Percentiles rank a stretch among this genome's conserved stretches.
Evolutionary conservation across 495 filamentous ascomycete species (phyloP).

Genomic region (Massariosphaeria phaeospora): DNA sequence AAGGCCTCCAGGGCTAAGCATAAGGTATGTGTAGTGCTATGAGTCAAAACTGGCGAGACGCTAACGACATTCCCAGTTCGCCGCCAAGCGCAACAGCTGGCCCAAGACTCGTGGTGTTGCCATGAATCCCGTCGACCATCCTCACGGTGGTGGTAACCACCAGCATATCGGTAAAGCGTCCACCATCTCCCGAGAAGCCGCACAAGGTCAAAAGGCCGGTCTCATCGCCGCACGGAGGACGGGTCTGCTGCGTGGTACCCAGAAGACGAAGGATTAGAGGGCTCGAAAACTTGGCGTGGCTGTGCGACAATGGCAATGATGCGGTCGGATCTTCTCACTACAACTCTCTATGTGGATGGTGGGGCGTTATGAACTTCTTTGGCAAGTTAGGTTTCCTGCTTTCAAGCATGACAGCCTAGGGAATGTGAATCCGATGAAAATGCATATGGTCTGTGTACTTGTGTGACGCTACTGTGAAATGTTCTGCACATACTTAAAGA

Average conservation of each 20-base stretch:
- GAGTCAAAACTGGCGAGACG: background rate
- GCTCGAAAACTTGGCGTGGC: no score
- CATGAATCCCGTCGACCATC: conserved; percentile 99
- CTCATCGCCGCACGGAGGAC: conserved; percentile 98
- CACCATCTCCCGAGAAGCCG: conserved; percentile 95
- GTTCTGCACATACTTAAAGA: no score
- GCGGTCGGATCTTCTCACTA: conserved; percentile 25
- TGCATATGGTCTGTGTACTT: conserved; percentile 14
- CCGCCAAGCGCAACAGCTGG: conserved; percentile 99
- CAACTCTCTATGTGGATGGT: conserved; percentile 27
- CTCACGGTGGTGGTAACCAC: conserved; percentile 99
- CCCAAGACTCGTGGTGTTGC: conserved; percentile 99
- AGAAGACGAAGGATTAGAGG: conserved; percentile 93
- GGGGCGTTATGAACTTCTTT: conserved; percentile 28
- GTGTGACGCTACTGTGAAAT: no score
- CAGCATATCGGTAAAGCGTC: conserved; percentile 99
- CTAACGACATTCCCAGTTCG: conserved; percentile 57
- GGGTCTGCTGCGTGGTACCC: conserved; percentile 97
- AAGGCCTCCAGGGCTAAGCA: conserved; percentile 43
- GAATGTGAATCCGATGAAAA: conserved; percentile 11
- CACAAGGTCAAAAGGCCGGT: conserved; percentile 99
- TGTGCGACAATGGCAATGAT: background rate
- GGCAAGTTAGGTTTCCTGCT: conserved; percentile 19
- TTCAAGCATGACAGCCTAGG: conserved; percentile 13
- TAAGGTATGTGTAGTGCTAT: conserved; percentile 7